Evolutionary conservation across 495 filamentous ascomycete species (phyloP).

Genomic region (Saxophila tyrrhenica): DNA sequence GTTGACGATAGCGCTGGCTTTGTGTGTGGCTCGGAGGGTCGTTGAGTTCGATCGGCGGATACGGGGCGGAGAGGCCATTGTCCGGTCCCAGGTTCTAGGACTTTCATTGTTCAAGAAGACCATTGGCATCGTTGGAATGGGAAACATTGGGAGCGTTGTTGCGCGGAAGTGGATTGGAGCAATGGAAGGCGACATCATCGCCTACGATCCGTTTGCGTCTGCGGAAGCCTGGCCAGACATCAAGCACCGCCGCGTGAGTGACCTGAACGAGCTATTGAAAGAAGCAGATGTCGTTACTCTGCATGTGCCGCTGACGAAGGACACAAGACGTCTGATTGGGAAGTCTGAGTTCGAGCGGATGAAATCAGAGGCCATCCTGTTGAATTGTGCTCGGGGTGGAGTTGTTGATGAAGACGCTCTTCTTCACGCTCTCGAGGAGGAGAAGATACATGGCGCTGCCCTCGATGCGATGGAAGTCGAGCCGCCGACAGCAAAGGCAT

Average conservation of each 20-base stretch:
- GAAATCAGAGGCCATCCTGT: slow-evolving; percentile 4
- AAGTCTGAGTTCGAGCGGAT: slow-evolving; percentile 3
- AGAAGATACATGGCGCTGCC: slow-evolving; percentile 5
- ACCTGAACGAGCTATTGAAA: slow-evolving; percentile 24
- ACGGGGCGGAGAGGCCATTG: slow-evolving; percentile 20
- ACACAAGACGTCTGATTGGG: slow-evolving; percentile 3
- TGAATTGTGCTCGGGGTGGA: slow-evolving; percentile 5
- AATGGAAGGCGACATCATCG: slow-evolving; percentile 28
- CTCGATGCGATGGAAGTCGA: slow-evolving; percentile 8
- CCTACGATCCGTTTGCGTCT: slow-evolving; percentile 27
- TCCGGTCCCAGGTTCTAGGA: slow-evolving; percentile 28
- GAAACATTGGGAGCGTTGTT: slow-evolving; percentile 30
- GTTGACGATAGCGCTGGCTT: slow-evolving; percentile 26
- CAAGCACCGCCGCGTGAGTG: slow-evolving; percentile 22
- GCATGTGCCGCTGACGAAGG: slow-evolving; percentile 27
- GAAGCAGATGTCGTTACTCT: slow-evolving; percentile 31
- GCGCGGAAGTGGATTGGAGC: slow-evolving; percentile 31
- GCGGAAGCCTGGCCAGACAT: slow-evolving; percentile 26
- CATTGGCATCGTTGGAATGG: slow-evolving; percentile 34
- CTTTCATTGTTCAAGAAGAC: slow-evolving; percentile 27
- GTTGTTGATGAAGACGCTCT: slow-evolving; percentile 7
- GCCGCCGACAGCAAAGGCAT: slow-evolving; percentile 3
- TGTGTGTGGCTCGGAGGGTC: slow-evolving; percentile 27
- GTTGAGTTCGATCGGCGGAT: slow-evolving; percentile 27
- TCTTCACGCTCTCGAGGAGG: neutral